A percentile compares a stretch with the other conserved stretches of the same genome.
These are phyloP conservation scores for Bocquillonia castaneifolia DNA, from an alignment of 441 rosid genomes.

Conservation along the genomic window DNA sequence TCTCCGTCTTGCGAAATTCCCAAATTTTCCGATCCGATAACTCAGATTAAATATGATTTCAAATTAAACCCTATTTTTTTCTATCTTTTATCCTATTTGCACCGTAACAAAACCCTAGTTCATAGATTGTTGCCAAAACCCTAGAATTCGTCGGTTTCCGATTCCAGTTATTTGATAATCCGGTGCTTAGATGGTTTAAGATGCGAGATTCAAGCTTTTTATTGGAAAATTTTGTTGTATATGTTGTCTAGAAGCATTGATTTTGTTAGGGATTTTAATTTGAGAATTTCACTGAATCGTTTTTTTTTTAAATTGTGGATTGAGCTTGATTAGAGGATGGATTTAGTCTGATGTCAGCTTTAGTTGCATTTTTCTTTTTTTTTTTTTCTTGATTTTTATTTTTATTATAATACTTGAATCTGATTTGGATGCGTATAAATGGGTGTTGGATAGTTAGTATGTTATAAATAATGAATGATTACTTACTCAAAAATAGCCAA, in stretches of 20 bases:
- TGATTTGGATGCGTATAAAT: slow-evolving; percentile 7
- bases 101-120: too few species aligned
- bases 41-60: slow-evolving; percentile 2
- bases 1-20: slow-evolving; percentile 13
- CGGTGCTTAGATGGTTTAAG: slow-evolving; percentile 19
- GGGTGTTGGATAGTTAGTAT: slow-evolving; percentile 21
- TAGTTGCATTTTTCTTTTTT: slow-evolving; percentile 22
- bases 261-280: neutral
- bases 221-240: too few species aligned
- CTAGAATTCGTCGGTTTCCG: slow-evolving; percentile 24
- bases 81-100: slow-evolving; percentile 24
- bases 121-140: slow-evolving; percentile 31
- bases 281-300: too few species aligned
- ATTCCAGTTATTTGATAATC: slow-evolving; percentile 21
- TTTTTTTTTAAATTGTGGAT: too few species aligned
- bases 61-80: slow-evolving; percentile 39
- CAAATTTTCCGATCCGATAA: slow-evolving; percentile 23
- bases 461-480: slow-evolving; percentile 16
- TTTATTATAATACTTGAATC: slow-evolving; percentile 20
- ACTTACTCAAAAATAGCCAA: slow-evolving; percentile 9
- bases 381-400: too few species aligned
- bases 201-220: slow-evolving; percentile 28
- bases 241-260: too few species aligned
- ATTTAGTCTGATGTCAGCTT: slow-evolving; percentile 23
- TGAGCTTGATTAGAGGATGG: slow-evolving; percentile 36